phyloP scores from a whole-genome alignment of 306 rosid genomes.

The Comarum palustre region DNA sequence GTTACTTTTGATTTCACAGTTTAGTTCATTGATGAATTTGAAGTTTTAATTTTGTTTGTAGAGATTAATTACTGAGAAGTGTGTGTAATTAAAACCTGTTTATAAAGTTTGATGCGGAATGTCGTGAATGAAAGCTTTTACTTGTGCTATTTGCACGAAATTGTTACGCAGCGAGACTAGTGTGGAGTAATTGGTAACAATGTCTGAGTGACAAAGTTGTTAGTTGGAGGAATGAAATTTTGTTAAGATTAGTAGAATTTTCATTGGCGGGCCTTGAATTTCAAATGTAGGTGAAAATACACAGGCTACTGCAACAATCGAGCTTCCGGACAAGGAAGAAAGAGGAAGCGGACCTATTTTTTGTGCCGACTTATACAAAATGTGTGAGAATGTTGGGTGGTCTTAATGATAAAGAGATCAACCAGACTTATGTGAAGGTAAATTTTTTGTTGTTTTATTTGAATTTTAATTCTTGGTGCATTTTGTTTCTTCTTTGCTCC shows the following conservation, averaged over 20 bases:
- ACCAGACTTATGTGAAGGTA: slow-evolving; percentile 63
- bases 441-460: slow-evolving; percentile 11
- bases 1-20: neutral
- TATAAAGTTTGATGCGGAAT: neutral
- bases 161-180: neutral
- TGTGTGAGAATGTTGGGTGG: slow-evolving; percentile 93
- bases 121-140: neutral
- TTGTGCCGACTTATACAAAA: slow-evolving; percentile 83
- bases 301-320: slow-evolving; percentile 65
- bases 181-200: neutral
- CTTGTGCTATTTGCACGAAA: neutral
- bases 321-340: slow-evolving; percentile 63
- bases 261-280: neutral
- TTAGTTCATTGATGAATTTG: neutral
- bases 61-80: neutral
- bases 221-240: neutral
- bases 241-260: neutral
- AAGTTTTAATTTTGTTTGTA: neutral
- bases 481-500: neutral
- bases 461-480: neutral
- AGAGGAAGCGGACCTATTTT: slow-evolving; percentile 88
- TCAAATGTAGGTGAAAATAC: slow-evolving; percentile 75
- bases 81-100: neutral
- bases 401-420: slow-evolving; percentile 81
- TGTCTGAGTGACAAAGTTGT: neutral